Base-by-base conservation (phyloP, 768 basidiomycete genomes). In the Tremella mesenterica region DNA sequence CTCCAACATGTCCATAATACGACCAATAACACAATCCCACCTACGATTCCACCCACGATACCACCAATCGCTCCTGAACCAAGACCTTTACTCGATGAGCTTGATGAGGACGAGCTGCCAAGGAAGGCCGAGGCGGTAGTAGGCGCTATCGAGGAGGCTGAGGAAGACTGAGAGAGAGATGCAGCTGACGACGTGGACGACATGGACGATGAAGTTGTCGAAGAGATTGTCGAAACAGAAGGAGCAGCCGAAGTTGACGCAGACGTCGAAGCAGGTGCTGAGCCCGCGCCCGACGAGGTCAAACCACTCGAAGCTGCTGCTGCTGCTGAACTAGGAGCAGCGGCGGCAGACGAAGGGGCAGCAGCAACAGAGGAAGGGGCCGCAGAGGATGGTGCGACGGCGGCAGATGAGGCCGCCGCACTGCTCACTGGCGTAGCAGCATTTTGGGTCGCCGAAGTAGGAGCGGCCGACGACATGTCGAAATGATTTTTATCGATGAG, bases 131-230 rank as follows among this genome's bases (percentile, higher is more conserved):
- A 39, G 13, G 52, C 44, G 18, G 26, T n/a, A 20, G 41, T 20
- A 20, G 58, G 50, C 4, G 70, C 67, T 33, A 48, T 63, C 31
- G 65, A 54, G 18, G 54, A 53, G 5, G 61, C 61, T 16, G 65
- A 65, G 9, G 61, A 63, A 47, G 76, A 72, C 57, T 62, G 52
- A 44, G 86, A 88, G 44, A 84, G 87, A n/a, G 63, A 43, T 7
- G 49, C 16, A 6, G 64, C 55, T 2, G 54, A 23, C 10, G 45
- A 16, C 2, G 56, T 25, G 14, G 36, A 20, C 8, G 44, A 44
- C 21, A 18, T 41, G n/a, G 38, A 41, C 6, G 38, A 5, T 14
- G 38, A 41, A 16, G 38, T 41, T n/a, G 38, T 18, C 14, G n/a
- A n/a, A n/a, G n/a, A n/a, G n/a, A 23, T 41, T n/a, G 5, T 41